Conservation (phyloP, 768 basidiomycete species). For the Mycena floridula region DNA sequence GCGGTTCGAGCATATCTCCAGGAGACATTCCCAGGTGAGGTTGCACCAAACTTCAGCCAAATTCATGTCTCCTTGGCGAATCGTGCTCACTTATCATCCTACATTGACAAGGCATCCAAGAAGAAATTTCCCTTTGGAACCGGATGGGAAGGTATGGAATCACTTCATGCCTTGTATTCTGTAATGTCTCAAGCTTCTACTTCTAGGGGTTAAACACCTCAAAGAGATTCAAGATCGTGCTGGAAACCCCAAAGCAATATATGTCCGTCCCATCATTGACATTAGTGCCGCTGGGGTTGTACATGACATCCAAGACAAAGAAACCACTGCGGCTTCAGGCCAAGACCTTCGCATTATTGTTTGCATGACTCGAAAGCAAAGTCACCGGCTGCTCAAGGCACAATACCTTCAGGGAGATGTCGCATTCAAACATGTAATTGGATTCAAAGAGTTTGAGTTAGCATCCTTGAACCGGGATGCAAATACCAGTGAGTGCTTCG, state of each 20-base stretch:
- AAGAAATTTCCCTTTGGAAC: constrained; percentile 9
- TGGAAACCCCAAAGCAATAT: constrained; percentile 2
- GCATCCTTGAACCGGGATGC: constrained; percentile 3
- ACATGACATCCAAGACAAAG: background rate
- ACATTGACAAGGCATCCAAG: constrained; percentile 8
- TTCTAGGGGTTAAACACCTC: constrained; percentile 10
- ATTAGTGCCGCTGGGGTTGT: background rate
- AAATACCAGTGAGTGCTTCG: constrained; percentile 6
- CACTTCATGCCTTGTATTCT: background rate
- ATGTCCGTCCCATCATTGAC: constrained; percentile 6
- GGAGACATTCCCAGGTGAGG: constrained; percentile 3
- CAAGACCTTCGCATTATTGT: constrained; percentile 8
- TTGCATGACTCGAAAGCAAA: constrained; percentile 12
- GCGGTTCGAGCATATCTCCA: constrained; percentile 5
- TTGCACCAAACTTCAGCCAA: constrained; percentile 9
- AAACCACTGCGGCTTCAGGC: background rate
- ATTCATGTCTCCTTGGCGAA: constrained; percentile 16
- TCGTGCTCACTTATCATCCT: constrained; percentile 8
- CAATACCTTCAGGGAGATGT: constrained; percentile 13
- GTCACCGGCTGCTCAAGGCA: background rate
- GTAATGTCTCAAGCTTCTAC: background rate
- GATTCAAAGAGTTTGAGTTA: constrained; percentile 12
- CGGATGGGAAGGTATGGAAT: constrained; percentile 11
- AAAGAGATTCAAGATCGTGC: constrained; percentile 7
- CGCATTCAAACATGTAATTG: constrained; percentile 9